phyloP scores from a whole-genome alignment of 2,329 filamentous ascomycete genomes.

The Claviceps fusiformis region DNA sequence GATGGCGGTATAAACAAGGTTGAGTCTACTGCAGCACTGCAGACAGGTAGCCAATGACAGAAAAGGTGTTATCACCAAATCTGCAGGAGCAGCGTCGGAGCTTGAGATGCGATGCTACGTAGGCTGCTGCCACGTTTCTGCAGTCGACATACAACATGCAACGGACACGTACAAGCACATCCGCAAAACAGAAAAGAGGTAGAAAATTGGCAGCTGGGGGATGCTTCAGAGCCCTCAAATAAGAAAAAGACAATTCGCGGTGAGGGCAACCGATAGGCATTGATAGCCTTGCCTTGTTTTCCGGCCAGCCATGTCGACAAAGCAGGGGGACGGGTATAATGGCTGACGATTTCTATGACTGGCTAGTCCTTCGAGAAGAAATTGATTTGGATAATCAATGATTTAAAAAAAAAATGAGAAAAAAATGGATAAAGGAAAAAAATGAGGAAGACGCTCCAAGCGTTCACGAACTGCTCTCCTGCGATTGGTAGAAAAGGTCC shows the following conservation, averaged over 20 bases:
- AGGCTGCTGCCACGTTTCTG: conserved; percentile 2
- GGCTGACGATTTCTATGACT: neutral
- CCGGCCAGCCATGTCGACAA: conserved; percentile 2
- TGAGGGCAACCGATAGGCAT: neutral
- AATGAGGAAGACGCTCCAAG: neutral
- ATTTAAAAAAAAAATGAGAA: no score
- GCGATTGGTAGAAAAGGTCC: neutral
- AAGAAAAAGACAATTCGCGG: neutral
- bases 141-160: neutral
- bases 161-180: neutral
- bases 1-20: neutral
- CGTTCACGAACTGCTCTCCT: neutral
- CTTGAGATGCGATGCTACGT: conserved; percentile 4
- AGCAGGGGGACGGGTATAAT: neutral
- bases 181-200: neutral
- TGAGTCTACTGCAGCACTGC: neutral
- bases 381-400: neutral
- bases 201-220: neutral
- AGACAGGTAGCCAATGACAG: neutral
- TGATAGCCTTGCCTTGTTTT: neutral
- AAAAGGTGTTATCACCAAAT: neutral
- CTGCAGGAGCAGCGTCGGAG: neutral
- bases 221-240: neutral
- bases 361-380: neutral
- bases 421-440: no score